Evolutionary conservation across 2,329 filamentous ascomycete species (phyloP), one percentile per base, ranked within the genome.

Genomic region (Stachybotrys echinatus): DNA sequence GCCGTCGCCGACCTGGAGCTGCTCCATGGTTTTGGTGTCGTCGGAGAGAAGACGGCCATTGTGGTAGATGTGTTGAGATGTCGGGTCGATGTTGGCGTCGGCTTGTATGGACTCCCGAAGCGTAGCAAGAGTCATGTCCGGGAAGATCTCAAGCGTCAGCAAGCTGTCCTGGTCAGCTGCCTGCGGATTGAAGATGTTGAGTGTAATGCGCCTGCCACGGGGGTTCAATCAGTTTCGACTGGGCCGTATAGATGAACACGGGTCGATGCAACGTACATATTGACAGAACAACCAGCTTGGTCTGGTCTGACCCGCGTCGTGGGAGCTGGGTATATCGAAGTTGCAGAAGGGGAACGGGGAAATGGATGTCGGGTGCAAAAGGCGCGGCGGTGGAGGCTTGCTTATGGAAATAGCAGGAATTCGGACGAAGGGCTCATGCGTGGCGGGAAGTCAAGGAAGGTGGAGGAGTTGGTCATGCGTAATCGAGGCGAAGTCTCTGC

Each of bases 61-160:
- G 73, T 92, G 88, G 71, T 94, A 95, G 64, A 97, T 85, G 64
- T 90, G 85, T 68, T 96, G 91, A 44, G 86, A 78, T 42, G 77
- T 74, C 18, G 84, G 79, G 23, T 88, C 82, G 58, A 95, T 85
- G 60, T 76, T 76, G 45, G 87, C 87, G 70, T 97, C 92, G 69
- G 84, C 88, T 66, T 94, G 83, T 65, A 99, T 87, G 64, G 90
- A 88, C 64, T 85, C 88, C 70, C 95, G 95, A 57, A 99, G 81
- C 48, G 90, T 86, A 61, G 85, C 85, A 59, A 97, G 72, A 45
- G 89, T 89, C 77, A 94, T 90, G 61, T 89, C 88, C 40, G 84
- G 79, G 53, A 87, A 87, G 57, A 96, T 84, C 61, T 96, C 90
- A 58, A 95, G 81, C 50, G 84, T 86, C 60, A 96, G 77, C 63